Base-by-base conservation (phyloP, 208 protist genomes). In the Kentomonas sorsogonicus region DNA sequence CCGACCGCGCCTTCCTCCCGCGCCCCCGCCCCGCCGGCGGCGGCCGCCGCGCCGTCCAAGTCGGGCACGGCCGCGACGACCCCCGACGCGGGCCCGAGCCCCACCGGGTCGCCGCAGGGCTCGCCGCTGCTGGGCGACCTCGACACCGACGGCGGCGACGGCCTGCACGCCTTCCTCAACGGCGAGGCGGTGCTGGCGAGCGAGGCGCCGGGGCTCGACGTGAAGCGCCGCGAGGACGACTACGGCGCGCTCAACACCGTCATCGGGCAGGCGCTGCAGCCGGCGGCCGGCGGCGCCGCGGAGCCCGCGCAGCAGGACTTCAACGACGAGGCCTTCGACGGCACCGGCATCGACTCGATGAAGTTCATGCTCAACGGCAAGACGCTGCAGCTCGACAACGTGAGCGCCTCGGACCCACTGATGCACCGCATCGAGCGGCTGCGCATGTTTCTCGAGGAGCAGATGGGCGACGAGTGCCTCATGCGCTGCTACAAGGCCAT, bases 351-450 rank as follows among this genome's bases (percentile, higher is more conserved):
- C 7, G 81, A 91, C 56, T 65, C 69, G 0, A 79, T 73, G 38
- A 77, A 74, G 54, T 91, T 97, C 27, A 71, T 93, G 61, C 60
- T 97, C 13, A 86, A 94, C 40, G 91, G 91, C n/a, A 86, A 92
- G 51, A 89, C 88, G 20, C 72, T 97, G 9, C 66, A 89, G 27
- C 47, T 97, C 46, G 81, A 83, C 16, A 90, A 93, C 56, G 72
- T 93, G 26, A 77, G 69, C 16, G 80, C 78, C 4, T 69, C 53
- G 1, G 87, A 95, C 55, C 83, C 87, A 23, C 71, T 97, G 9
- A 90, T 93, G 81, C 77, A 87, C 48, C 79, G 92, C 45, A 96
- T 97, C 54, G 92, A 97, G 74, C 79, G 77, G 9, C 77, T 97
- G 13, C 83, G 92, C 44, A 74, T 94, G 27, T 95, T 89, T 60